Conservation (phyloP, 2,329 filamentous ascomycete species). For the Chrysoporthe deuterocubensis region DNA sequence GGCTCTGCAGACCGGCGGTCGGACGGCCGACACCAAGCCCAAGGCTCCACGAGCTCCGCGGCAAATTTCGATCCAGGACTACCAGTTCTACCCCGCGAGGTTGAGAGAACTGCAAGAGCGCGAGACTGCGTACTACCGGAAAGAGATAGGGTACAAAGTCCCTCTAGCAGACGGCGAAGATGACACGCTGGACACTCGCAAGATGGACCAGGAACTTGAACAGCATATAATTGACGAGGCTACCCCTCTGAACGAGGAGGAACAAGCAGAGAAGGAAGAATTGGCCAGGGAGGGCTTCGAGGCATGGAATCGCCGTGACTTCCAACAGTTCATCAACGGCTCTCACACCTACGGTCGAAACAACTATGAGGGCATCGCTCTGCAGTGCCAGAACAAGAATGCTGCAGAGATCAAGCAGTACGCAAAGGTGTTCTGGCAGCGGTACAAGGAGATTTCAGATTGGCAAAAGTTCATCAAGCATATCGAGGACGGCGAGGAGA, state of each 20-base stretch:
- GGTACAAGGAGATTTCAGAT: constrained; percentile 87
- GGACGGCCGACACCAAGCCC: constrained; percentile 83
- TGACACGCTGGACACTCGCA: constrained; percentile 78
- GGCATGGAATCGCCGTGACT: constrained; percentile 96
- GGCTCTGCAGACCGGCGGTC: constrained; percentile 77
- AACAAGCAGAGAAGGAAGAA: constrained; percentile 82
- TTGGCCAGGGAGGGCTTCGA: constrained; percentile 86
- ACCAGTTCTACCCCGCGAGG: constrained; percentile 90
- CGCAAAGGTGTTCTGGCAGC: constrained; percentile 94
- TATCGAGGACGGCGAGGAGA: constrained; percentile 92
- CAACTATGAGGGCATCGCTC: constrained; percentile 82
- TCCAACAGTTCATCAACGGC: constrained; percentile 96
- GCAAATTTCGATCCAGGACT: constrained; percentile 90
- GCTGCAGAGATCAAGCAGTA: constrained; percentile 86
- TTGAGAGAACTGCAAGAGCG: constrained; percentile 91
- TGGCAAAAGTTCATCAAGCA: constrained; percentile 86
- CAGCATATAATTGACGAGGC: constrained; percentile 95
- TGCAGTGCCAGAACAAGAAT: constrained; percentile 90
- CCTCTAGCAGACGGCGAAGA: constrained; percentile 87
- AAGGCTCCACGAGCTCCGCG: constrained; percentile 96
- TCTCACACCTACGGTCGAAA: constrained; percentile 89
- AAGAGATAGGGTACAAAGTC: constrained; percentile 95
- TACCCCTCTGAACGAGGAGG: constrained; percentile 83
- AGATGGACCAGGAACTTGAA: constrained; percentile 83
- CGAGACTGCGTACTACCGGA: constrained; percentile 93